Percentiles rank a stretch among this genome's conserved stretches.
These are phyloP conservation scores for Scheffersomyces stipitis DNA, from an alignment of 805 yeast genomes.

Conservation along the genomic window DNA sequence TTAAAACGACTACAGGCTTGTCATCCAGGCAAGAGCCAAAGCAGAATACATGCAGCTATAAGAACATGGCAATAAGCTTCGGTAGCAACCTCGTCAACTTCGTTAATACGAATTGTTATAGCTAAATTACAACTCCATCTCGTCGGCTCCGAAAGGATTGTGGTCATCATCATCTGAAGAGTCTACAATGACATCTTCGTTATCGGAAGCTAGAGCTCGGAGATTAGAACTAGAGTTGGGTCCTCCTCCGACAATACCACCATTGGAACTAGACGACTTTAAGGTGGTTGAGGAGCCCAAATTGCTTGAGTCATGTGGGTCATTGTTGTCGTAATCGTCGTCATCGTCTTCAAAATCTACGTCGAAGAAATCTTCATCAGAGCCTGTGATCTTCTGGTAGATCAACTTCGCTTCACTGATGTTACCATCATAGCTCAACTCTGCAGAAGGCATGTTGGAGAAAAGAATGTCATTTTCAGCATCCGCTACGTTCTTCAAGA, in stretches of 20 bases:
- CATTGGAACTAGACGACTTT: slow-evolving; percentile 3
- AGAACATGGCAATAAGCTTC: too few species aligned
- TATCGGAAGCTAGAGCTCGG: slow-evolving; percentile 8
- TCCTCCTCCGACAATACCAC: slow-evolving; percentile 16
- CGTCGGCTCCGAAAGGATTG: slow-evolving; percentile 45
- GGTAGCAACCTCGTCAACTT: too few species aligned
- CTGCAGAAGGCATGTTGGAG: slow-evolving; percentile 72
- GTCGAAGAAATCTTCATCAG: slow-evolving; percentile 94
- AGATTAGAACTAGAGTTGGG: slow-evolving; percentile 1
- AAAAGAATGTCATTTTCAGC: slow-evolving; percentile 29
- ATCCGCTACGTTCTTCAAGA: slow-evolving; percentile 16
- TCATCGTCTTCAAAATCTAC: slow-evolving; percentile 96
- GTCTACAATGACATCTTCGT: slow-evolving; percentile 19
- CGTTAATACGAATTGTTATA: too few species aligned
- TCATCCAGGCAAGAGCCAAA: too few species aligned
- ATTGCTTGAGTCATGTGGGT: slow-evolving; percentile 3
- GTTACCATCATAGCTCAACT: slow-evolving; percentile 88
- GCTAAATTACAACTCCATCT: slow-evolving; percentile 39
- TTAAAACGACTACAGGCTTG: too few species aligned
- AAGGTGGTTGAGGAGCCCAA: not conserved
- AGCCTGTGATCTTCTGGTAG: slow-evolving; percentile 80
- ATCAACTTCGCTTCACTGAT: slow-evolving; percentile 76
- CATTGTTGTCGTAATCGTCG: slow-evolving; percentile 40
- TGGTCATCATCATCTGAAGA: slow-evolving; percentile 31
- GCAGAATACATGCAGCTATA: too few species aligned